A percentile compares a stretch with the other conserved stretches of the same genome.
Evolutionary conservation across 371 early-diverging fungal species (phyloP).

Genomic region (Lichtheimia corymbifera): DNA sequence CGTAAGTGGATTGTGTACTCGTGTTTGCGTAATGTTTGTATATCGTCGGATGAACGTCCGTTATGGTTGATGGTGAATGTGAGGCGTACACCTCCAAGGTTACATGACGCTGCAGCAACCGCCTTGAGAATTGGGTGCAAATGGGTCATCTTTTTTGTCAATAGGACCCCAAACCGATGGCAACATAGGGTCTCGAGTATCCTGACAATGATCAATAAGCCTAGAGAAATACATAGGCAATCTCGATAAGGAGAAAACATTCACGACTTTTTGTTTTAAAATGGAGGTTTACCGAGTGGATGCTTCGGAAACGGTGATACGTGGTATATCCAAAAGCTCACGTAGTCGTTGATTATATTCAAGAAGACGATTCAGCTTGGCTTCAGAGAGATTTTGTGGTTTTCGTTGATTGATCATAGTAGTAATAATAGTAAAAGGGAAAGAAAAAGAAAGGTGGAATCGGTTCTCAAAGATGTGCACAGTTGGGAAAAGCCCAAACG

Average conservation of each 20-base stretch:
- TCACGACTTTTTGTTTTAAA: neutral
- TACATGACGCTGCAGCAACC: constrained; percentile 44
- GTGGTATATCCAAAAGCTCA: constrained; percentile 78
- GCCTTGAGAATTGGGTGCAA: constrained; percentile 58
- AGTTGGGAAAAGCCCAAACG: too few relatives aligned
- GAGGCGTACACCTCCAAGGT: neutral
- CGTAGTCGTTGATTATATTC: constrained; percentile 76
- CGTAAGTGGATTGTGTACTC: neutral
- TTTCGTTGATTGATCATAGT: constrained; percentile 1
- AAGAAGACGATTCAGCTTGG: constrained; percentile 72
- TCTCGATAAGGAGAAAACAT: neutral
- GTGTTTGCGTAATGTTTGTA: neutral
- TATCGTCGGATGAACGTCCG: neutral
- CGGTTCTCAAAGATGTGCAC: too few relatives aligned
- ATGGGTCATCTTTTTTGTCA: constrained; percentile 81
- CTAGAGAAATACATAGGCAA: constrained; percentile 23
- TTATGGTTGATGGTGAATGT: too few relatives aligned
- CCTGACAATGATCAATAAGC: constrained; percentile 55
- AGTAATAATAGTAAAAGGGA: too few relatives aligned
- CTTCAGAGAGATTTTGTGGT: constrained; percentile 57
- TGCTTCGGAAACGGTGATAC: constrained; percentile 82
- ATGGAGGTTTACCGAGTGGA: constrained; percentile 10
- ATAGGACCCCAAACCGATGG: constrained; percentile 80
- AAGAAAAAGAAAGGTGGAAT: too few relatives aligned
- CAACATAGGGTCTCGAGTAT: constrained; percentile 66